Evolutionary conservation across 306 rosid species (phyloP), one percentile per base, ranked within the genome.

Genomic region (Nissolia schottii): DNA sequence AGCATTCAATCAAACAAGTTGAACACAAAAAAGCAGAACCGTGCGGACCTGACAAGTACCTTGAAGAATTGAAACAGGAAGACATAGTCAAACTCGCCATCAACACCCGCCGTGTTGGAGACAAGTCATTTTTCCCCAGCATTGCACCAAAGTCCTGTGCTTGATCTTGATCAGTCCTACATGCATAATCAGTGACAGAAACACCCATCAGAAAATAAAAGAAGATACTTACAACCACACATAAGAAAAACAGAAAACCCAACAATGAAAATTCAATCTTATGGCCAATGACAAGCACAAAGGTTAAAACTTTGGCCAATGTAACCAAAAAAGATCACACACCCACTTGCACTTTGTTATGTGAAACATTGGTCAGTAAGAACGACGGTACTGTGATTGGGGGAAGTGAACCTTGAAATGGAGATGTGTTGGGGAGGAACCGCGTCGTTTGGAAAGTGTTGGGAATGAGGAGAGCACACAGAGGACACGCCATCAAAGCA

Each of bases 41-140:
- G 86, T 83, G 91, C 96, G 74, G 80, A 92, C 96, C 98, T 87
- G 91, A 75, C 46, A 84, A 89, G 85, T 89, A 91, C 99, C 99
- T 94, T 81, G 99, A 91, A 86, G 96, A 84, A 70, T 77, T 73
- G 64, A 76, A 87, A 77, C 79, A 69, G 10, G 91, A 81, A 83
- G 15, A 82, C 90, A 86, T 37, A 49, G 84, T 79, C 73, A 88
- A 82, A 81, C 91, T 86, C 55, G 90, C 87, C 76, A 94, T 71
- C 72, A 91, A 35, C 67, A 68, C 79, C 67, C 97, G 85, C 61
- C 99, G 84, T 7, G 92, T 85, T 28, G 85, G 82, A 15, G 77
- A 87, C 60, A 72, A 59, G 53, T 54, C 14, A 66, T 37, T 60
- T 61, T 84, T 83, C 56, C 64, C 32, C 29, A 77, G 29, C 71